phyloP scores from a whole-genome alignment of 768 basidiomycete species.

The Rhizopogon vinicolor region DNA sequence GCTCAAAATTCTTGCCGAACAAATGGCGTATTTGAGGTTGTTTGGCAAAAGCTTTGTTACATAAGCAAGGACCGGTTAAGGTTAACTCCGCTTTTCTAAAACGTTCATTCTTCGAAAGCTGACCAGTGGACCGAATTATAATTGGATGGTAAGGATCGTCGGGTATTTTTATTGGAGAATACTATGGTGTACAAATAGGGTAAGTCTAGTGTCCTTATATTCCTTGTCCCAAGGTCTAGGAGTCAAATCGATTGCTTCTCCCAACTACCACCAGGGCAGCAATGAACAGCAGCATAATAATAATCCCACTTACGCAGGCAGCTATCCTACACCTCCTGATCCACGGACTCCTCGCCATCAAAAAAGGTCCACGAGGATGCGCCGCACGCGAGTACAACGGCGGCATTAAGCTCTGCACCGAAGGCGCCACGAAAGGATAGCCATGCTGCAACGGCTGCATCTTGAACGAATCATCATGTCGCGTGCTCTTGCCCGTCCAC shows the following conservation, averaged over 20 bases:
- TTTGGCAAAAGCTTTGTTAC: constrained; percentile 30
- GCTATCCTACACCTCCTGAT: constrained; percentile 51
- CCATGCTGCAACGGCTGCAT: constrained; percentile 37
- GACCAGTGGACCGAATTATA: no score
- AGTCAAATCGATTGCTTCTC: background rate
- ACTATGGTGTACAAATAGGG: background rate
- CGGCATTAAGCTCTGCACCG: constrained; percentile 30
- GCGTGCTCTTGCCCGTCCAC: constrained; percentile 35
- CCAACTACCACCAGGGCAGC: constrained; percentile 40
- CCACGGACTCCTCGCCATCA: constrained; percentile 29
- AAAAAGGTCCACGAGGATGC: constrained; percentile 14
- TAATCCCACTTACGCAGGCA: constrained; percentile 53
- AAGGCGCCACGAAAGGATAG: constrained; percentile 58
- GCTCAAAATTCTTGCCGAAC: constrained; percentile 4
- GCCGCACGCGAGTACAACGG: constrained; percentile 16
- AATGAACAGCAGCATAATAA: constrained; percentile 45
- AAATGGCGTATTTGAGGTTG: constrained; percentile 8
- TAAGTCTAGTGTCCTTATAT: background rate
- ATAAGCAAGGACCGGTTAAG: no score
- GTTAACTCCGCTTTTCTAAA: no score
- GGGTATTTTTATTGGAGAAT: background rate
- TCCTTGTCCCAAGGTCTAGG: background rate
- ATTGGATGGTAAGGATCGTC: background rate
- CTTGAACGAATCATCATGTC: constrained; percentile 39
- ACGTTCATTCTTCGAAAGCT: no score